Conservation (phyloP, 176 grass and related monocot genomes). For the Zoysia japonica region DNA sequence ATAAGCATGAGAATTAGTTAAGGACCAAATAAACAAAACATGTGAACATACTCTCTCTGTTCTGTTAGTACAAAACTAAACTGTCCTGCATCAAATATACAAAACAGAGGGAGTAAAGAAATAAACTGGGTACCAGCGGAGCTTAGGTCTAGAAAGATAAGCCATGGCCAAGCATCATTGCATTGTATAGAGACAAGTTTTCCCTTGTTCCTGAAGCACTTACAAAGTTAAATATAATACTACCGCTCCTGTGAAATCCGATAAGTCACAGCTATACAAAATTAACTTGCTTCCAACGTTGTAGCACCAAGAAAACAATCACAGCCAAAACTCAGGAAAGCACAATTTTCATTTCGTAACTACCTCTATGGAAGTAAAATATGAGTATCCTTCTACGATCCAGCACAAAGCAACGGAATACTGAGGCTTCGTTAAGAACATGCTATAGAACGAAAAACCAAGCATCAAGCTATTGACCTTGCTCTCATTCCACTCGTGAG, state of each 20-base stretch:
- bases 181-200: neutral
- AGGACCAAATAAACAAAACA: constrained; percentile 20
- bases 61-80: no score
- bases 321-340: neutral
- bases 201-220: constrained; percentile 9
- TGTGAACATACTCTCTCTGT: neutral
- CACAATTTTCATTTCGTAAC: neutral
- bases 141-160: constrained; percentile 18
- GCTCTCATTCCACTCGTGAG: neutral
- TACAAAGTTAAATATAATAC: constrained; percentile 11
- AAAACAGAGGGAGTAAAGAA: neutral
- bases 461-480: neutral
- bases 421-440: neutral
- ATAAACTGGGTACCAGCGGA: neutral
- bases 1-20: constrained; percentile 33
- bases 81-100: no score
- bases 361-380: neutral
- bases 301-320: neutral
- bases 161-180: neutral
- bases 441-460: neutral
- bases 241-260: neutral
- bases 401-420: neutral
- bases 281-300: constrained; percentile 5
- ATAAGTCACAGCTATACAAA: neutral
- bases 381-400: neutral